phyloP scores from a whole-genome alignment of 2,329 filamentous ascomycete species.

The Orbilia quercus region DNA sequence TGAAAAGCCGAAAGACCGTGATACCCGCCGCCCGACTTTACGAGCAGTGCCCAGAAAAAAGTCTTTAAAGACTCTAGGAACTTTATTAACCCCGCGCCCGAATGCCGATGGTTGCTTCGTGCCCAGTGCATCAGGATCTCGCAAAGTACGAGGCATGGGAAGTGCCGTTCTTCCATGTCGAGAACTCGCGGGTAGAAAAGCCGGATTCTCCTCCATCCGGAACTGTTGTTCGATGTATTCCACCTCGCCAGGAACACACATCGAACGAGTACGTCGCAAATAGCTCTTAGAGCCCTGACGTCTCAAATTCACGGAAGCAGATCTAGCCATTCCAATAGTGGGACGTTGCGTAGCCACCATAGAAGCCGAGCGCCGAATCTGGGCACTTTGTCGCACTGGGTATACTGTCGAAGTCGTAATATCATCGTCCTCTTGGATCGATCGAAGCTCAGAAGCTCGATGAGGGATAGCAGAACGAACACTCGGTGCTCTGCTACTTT shows the following conservation, averaged over 20 bases:
- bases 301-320: constrained; percentile 20
- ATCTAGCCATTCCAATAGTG: constrained; percentile 27
- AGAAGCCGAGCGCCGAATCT: constrained; percentile 22
- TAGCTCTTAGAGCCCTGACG: constrained; percentile 38
- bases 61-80: constrained; percentile 15
- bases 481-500: constrained; percentile 43
- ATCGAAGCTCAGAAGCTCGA: constrained; percentile 30
- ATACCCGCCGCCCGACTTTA: constrained; percentile 34
- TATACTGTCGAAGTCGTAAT: constrained; percentile 5
- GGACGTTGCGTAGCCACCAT: constrained; percentile 17
- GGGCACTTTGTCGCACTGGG: not conserved
- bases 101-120: constrained; percentile 6
- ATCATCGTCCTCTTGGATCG: constrained; percentile 40
- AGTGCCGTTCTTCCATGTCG: constrained; percentile 11
- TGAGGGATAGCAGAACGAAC: constrained; percentile 17
- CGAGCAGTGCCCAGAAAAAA: constrained; percentile 42
- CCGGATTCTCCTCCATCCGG: constrained; percentile 41
- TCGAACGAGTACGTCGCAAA: constrained; percentile 34
- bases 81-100: not conserved
- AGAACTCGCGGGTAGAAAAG: constrained; percentile 47
- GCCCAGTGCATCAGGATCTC: constrained; percentile 40
- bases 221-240: constrained; percentile 24
- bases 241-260: constrained; percentile 19
- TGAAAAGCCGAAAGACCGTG: constrained; percentile 24
- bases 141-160: constrained; percentile 46